phyloP scores from a whole-genome alignment of 768 basidiomycete species.

The Xerocomellus chrysenteron region DNA sequence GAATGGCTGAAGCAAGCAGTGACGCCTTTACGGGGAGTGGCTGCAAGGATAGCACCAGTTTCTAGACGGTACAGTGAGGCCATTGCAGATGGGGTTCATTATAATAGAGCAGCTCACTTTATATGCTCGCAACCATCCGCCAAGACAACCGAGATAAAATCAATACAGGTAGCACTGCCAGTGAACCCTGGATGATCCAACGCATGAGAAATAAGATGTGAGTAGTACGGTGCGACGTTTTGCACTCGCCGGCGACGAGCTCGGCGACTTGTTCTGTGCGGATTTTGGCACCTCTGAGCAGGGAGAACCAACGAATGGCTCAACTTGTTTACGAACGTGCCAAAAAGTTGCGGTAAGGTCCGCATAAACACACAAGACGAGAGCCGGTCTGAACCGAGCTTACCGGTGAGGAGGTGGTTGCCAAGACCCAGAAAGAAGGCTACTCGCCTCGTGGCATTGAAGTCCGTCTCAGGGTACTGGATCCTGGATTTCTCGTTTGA shows the following conservation, averaged over 20 bases:
- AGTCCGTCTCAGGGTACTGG: neutral
- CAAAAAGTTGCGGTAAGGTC: neutral
- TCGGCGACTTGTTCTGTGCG: neutral
- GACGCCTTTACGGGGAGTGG: conserved; percentile 6
- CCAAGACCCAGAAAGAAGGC: neutral
- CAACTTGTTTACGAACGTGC: neutral
- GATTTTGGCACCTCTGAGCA: neutral
- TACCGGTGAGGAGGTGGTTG: neutral
- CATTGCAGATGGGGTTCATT: conserved; percentile 11
- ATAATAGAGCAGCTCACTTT: conserved; percentile 8
- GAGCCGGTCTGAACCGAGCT: neutral
- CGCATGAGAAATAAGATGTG: neutral
- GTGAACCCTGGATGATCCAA: neutral
- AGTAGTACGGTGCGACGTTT: neutral
- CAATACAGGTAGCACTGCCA: neutral
- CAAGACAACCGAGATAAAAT: conserved; percentile 10
- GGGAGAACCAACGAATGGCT: neutral
- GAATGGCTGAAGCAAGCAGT: conserved; percentile 17
- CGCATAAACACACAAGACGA: conserved; percentile 21
- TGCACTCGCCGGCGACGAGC: neutral
- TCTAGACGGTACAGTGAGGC: conserved; percentile 10
- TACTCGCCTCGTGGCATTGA: neutral
- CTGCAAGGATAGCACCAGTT: conserved; percentile 3
- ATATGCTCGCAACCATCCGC: conserved; percentile 14
- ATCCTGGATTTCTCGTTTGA: conserved; percentile 1